phyloP scores from a whole-genome alignment of 306 rosid genomes.

The Delonix regia region DNA sequence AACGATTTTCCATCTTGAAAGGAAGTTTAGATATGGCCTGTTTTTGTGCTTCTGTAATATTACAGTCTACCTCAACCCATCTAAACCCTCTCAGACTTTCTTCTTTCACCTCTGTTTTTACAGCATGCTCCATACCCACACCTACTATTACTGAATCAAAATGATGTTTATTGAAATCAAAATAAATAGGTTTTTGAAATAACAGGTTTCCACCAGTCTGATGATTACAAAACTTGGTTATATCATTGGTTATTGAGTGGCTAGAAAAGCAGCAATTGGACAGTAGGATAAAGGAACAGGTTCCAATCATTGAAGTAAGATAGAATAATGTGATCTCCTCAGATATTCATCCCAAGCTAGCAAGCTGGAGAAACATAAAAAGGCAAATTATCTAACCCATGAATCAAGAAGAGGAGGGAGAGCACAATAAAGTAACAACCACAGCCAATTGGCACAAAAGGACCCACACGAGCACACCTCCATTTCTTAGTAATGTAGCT shows the following conservation, averaged over 20 bases:
- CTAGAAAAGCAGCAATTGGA: slow-evolving; percentile 36
- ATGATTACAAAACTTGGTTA: slow-evolving; percentile 28
- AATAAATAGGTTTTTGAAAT: slow-evolving; percentile 28
- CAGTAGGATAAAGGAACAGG: slow-evolving; percentile 38
- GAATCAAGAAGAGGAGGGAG: neutral
- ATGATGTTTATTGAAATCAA: slow-evolving; percentile 29
- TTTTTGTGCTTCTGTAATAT: slow-evolving; percentile 57
- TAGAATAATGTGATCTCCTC: slow-evolving; percentile 1
- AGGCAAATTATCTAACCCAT: slow-evolving; percentile 13
- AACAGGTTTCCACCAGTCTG: neutral
- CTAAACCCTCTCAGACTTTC: slow-evolving; percentile 51
- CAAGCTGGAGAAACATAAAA: neutral
- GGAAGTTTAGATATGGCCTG: slow-evolving; percentile 66
- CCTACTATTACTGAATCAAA: slow-evolving; percentile 38
- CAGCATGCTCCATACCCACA: slow-evolving; percentile 39
- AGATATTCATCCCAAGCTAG: slow-evolving; percentile 10
- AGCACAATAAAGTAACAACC: slow-evolving; percentile 8
- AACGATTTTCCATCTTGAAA: slow-evolving; percentile 64
- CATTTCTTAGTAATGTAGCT: neutral
- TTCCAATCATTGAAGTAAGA: slow-evolving; percentile 41
- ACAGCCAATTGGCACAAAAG: neutral
- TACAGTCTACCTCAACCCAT: slow-evolving; percentile 57
- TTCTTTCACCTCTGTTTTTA: slow-evolving; percentile 31
- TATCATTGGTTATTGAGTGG: slow-evolving; percentile 33
- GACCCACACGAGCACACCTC: neutral